Base-by-base conservation (phyloP, 176 grass and related monocot species). In the Raddia guianensis region DNA sequence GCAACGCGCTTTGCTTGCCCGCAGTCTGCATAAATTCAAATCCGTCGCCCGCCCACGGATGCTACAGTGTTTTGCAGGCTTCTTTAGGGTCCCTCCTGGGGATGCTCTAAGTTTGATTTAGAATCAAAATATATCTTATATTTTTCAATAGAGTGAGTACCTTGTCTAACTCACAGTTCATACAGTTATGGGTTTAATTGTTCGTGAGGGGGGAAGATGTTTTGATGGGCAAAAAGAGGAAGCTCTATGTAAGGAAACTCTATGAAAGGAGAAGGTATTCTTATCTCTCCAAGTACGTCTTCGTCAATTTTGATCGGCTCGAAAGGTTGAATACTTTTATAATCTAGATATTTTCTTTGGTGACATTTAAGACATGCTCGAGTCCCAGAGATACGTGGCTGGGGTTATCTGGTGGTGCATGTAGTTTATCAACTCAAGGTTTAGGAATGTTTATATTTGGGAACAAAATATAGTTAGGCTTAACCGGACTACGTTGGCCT, bases 281-380 rank as follows among this genome's bases (percentile, higher is more conserved):
- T 5, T 66, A 0, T 3, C 27, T 53, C 79, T 72, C 56, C 11
- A 63, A 16, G 52, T 49, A 58, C 18, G 44, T 43, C 42, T 59
- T 76, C 63, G 1, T 60, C 42, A 9, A 14, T 34, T 66, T 16
- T 50, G 73, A 51, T 82, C 57, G n/a, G 2, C 18, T 6, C 5
- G 5, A 1, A 2, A 12, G 9, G 45, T 21, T 78, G 55, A 71
- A 20, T 15, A 60, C n/a, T 72, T 54, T 40, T 27, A 27, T 27
- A 15, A 19, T 34, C n/a, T 18, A 34, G 83, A 71, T 78, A 78
- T 85, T 71, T 78, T 16, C 27, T 3, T 69, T 27, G 2, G 32
- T 60, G 11, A 3, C 54, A 84, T 60, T 70, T 47, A 84, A 84
- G 66, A 4, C n/a, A 70, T 47, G 3, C 40, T 44, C 46, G 44